Conservation (phyloP, 148 eudicot species). For the Mesembryanthemum crystallinum region DNA sequence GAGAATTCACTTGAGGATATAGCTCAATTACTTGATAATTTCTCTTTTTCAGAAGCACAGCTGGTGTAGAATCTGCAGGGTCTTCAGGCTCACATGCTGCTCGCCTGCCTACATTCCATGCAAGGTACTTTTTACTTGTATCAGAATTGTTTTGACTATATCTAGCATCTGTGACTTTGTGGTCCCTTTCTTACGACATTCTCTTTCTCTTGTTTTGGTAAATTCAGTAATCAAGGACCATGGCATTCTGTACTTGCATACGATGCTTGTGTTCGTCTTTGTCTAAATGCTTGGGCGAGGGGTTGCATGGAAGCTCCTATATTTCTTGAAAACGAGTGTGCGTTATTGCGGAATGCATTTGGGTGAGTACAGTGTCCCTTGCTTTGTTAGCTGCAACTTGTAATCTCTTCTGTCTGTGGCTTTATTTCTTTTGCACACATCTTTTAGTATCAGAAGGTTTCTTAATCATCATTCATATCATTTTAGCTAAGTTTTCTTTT, state of each 20-base stretch:
- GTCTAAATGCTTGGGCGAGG: conserved; percentile 98
- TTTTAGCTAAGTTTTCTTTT: background rate
- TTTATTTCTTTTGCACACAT: background rate
- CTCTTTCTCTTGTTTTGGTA: background rate
- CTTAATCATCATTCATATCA: background rate
- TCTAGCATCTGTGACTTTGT: conserved; percentile 1
- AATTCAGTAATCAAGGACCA: conserved; percentile 79
- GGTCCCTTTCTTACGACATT: background rate
- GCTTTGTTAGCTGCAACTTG: background rate
- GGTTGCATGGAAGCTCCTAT: conserved; percentile 89
- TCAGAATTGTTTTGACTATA: background rate
- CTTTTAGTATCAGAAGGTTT: background rate
- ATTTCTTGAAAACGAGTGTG: conserved; percentile 90
- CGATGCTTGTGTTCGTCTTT: conserved; percentile 93
- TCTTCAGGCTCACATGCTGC: conserved; percentile 68
- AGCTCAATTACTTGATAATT: background rate
- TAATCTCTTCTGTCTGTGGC: background rate
- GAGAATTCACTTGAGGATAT: background rate
- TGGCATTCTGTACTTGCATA: conserved; percentile 89
- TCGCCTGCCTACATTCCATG: conserved; percentile 84
- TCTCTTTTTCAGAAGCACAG: conserved; percentile 44
- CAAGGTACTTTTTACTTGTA: conserved; percentile 54
- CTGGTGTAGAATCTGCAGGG: conserved; percentile 49
- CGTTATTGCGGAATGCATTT: conserved; percentile 68
- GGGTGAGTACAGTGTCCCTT: conserved; percentile 46